A percentile compares a stretch with the other conserved stretches of the same genome.
Conservation (phyloP, 495 filamentous ascomycete genomes). For the Annulohypoxylon moriforme region DNA sequence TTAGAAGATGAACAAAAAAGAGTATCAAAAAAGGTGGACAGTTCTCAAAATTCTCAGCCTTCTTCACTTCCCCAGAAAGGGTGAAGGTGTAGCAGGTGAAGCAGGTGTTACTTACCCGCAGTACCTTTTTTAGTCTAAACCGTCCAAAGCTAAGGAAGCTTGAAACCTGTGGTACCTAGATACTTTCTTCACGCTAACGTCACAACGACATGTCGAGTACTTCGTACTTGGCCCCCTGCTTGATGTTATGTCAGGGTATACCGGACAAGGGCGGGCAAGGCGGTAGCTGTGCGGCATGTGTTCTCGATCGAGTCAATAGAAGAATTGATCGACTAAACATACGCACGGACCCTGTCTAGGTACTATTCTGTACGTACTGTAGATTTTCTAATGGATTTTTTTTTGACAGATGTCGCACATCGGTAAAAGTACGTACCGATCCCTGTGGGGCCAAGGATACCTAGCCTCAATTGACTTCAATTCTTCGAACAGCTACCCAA, state of each 20-base stretch:
- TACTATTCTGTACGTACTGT: no score
- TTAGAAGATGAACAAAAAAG: conserved; percentile 5
- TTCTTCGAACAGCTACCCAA: conserved; percentile 35
- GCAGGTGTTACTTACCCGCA: conserved; percentile 1
- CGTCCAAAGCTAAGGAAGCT: conserved; percentile 27
- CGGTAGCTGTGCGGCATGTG: conserved; percentile 26
- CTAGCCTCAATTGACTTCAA: conserved; percentile 49
- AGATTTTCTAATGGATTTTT: conserved; percentile 17
- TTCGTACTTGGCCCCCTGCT: conserved; percentile 30
- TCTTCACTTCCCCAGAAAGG: conserved; percentile 9
- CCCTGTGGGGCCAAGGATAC: conserved; percentile 35
- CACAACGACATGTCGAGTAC: conserved; percentile 8
- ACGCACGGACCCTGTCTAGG: conserved; percentile 22
- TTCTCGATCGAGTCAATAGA: conserved; percentile 19
- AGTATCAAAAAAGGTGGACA: conserved; percentile 14
- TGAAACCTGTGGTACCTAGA: conserved; percentile 29
- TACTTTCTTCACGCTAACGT: conserved; percentile 29
- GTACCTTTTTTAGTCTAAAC: conserved; percentile 14
- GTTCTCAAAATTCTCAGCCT: conserved; percentile 12
- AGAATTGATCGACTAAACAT: conserved; percentile 18
- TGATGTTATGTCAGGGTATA: not conserved
- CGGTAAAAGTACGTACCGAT: conserved; percentile 44
- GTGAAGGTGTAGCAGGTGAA: conserved; percentile 5
- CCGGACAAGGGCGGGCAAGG: conserved; percentile 22
- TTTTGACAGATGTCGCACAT: conserved; percentile 40